These are phyloP conservation scores for Craspedostauros australis DNA, from an alignment of 108 stramenopile genomes.

Conservation along the genomic window DNA sequence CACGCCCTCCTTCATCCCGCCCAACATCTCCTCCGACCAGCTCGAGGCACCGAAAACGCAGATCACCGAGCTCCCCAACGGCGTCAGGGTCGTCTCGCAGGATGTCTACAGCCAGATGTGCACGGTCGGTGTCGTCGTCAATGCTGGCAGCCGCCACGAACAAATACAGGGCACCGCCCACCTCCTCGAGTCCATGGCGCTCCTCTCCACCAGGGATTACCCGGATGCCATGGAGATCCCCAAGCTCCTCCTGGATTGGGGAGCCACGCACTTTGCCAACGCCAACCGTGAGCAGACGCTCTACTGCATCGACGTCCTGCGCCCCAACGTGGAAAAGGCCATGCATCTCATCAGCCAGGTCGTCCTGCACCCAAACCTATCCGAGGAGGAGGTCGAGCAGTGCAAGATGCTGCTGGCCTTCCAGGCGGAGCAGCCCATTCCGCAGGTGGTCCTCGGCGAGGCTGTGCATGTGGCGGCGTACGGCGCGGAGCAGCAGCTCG, in stretches of 20 bases:
- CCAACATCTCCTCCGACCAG: conserved; percentile 38
- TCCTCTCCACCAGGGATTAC: conserved; percentile 58
- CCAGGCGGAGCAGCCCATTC: conserved; percentile 73
- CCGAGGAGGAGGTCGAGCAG: conserved; percentile 54
- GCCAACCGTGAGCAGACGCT: conserved; percentile 86
- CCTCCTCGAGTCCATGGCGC: conserved; percentile 88
- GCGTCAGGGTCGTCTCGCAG: conserved; percentile 79
- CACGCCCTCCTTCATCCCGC: conserved; percentile 47
- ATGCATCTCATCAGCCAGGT: conserved; percentile 73
- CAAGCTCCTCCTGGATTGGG: conserved; percentile 52
- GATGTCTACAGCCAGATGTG: conserved; percentile 79
- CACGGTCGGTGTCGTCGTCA: conserved; percentile 64
- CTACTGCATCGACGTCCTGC: conserved; percentile 88
- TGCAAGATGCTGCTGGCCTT: conserved; percentile 69
- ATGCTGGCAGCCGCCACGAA: conserved; percentile 83
- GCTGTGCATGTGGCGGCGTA: conserved; percentile 87
- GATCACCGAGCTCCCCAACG: conserved; percentile 75
- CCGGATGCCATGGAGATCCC: conserved; percentile 36
- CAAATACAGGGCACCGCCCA: conserved; percentile 66
- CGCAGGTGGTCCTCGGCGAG: conserved; percentile 77
- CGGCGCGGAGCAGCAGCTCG: conserved; percentile 70
- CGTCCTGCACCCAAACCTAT: conserved; percentile 53
- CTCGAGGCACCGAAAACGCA: conserved; percentile 56
- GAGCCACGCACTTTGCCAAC: conserved; percentile 74
- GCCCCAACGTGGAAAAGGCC: conserved; percentile 79